These are phyloP conservation scores for Phaeotremella skinneri DNA, from an alignment of 768 basidiomycete genomes.

Conservation along the genomic window DNA sequence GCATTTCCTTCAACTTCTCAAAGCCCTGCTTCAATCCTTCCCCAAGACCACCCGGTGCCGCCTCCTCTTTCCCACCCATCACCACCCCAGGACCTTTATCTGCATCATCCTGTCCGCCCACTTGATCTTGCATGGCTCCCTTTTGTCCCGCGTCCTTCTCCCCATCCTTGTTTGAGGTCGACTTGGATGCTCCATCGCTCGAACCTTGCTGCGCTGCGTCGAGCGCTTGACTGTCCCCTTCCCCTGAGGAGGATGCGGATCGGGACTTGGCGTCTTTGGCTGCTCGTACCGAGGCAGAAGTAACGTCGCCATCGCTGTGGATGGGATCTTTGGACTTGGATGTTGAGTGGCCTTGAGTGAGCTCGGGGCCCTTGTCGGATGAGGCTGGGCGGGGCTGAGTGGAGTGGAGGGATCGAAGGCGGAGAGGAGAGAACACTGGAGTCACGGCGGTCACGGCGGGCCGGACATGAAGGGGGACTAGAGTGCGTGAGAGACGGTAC, in stretches of 20 bases:
- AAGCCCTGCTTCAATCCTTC: constrained; percentile 32
- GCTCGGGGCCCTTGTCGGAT: constrained; percentile 7
- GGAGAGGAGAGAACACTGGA: constrained; percentile 7
- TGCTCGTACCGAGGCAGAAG: constrained; percentile 36
- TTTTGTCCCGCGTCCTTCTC: constrained; percentile 13
- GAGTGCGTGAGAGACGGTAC: constrained; percentile 8
- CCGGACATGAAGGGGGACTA: constrained; percentile 6
- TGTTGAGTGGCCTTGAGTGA: constrained; percentile 42
- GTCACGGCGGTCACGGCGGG: not conserved
- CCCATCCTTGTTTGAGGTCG: constrained; percentile 15
- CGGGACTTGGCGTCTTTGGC: constrained; percentile 25
- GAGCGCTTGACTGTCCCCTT: constrained; percentile 27
- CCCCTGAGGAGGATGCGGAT: constrained; percentile 5
- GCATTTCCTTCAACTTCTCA: constrained; percentile 27
- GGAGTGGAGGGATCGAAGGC: constrained; percentile 10
- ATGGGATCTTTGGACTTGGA: constrained; percentile 30
- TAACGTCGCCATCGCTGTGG: constrained; percentile 38
- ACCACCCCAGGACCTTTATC: constrained; percentile 12
- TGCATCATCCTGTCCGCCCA: constrained; percentile 42
- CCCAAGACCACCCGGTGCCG: constrained; percentile 26
- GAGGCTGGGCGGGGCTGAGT: not conserved
- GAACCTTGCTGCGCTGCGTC: constrained; percentile 41
- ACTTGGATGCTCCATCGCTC: constrained; percentile 22
- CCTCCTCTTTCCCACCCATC: constrained; percentile 37
- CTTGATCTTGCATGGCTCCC: constrained; percentile 44